Evolutionary conservation across 768 basidiomycete species (phyloP).

Genomic region (Hericium erinaceus): DNA sequence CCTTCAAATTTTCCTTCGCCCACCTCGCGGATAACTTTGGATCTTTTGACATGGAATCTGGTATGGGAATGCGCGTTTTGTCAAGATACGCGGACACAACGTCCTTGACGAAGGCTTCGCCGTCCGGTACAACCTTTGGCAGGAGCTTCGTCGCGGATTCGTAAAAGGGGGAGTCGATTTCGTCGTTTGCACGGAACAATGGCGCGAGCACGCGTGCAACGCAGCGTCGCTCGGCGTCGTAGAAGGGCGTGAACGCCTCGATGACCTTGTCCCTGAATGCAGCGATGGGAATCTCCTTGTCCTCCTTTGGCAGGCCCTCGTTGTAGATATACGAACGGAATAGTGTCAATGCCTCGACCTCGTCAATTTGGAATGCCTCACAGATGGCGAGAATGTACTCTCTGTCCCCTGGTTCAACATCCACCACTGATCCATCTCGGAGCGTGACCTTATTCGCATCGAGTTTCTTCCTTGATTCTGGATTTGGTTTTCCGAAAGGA

Average conservation of each 20-base stretch:
- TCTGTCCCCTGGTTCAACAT: constrained; percentile 62
- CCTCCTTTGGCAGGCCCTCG: constrained; percentile 33
- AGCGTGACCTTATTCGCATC: constrained; percentile 61
- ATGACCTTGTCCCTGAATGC: constrained; percentile 50
- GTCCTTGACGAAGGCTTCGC: constrained; percentile 47
- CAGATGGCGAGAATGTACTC: constrained; percentile 67
- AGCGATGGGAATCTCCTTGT: constrained; percentile 30
- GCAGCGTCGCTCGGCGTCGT: constrained; percentile 70
- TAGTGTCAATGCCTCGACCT: constrained; percentile 68
- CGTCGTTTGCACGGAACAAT: constrained; percentile 63
- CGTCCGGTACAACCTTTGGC: constrained; percentile 54
- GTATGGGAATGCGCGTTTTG: constrained; percentile 41
- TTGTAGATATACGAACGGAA: constrained; percentile 74
- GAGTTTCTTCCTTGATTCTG: constrained; percentile 55
- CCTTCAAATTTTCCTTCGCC: constrained; percentile 66
- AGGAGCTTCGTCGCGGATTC: constrained; percentile 44
- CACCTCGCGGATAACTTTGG: constrained; percentile 53
- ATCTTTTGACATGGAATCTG: constrained; percentile 36
- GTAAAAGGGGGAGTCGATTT: constrained; percentile 44
- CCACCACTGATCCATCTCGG: constrained; percentile 51
- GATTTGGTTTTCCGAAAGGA: constrained; percentile 64
- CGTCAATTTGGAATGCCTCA: constrained; percentile 63
- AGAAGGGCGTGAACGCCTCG: constrained; percentile 70
- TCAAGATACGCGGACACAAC: constrained; percentile 53
- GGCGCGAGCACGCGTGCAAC: constrained; percentile 62